Evolutionary conservation across 352 stramenopile genomes (phyloP).

Genomic region (Pythium sukuiense): DNA sequence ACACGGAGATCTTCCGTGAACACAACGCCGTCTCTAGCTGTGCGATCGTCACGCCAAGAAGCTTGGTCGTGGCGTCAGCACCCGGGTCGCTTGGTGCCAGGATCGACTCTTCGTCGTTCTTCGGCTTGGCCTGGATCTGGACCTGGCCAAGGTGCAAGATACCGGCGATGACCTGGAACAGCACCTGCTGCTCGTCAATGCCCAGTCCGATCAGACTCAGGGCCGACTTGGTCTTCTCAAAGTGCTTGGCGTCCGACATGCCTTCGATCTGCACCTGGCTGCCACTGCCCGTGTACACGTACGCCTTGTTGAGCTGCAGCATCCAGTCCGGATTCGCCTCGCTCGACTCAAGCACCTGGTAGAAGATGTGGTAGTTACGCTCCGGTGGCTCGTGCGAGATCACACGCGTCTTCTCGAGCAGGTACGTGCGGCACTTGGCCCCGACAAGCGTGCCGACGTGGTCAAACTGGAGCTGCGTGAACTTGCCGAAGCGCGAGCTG

Average conservation of each 20-base stretch:
- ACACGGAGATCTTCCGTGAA: conserved; percentile 60
- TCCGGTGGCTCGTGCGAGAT: conserved; percentile 69
- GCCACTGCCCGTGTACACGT: conserved; percentile 66
- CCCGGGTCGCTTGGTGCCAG: conserved; percentile 41
- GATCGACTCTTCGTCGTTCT: conserved; percentile 70
- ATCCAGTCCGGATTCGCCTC: conserved; percentile 37
- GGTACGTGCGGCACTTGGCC: conserved; percentile 84
- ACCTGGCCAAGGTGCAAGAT: conserved; percentile 97
- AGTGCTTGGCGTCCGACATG: conserved; percentile 68
- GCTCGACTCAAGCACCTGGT: conserved; percentile 43
- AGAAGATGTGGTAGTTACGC: conserved; percentile 87
- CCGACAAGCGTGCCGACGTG: conserved; percentile 61
- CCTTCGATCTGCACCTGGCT: conserved; percentile 67
- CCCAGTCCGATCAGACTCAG: conserved; percentile 66
- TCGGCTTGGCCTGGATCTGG: conserved; percentile 74
- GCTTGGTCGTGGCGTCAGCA: conserved; percentile 38
- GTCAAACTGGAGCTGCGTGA: conserved; percentile 66
- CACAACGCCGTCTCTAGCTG: conserved; percentile 72
- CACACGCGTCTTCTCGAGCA: conserved; percentile 93
- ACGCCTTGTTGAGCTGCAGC: conserved; percentile 49
- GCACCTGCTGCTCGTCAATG: conserved; percentile 45
- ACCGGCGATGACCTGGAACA: conserved; percentile 85
- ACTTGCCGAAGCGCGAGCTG: conserved; percentile 50
- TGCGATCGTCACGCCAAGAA: conserved; percentile 53
- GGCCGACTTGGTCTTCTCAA: conserved; percentile 64